A percentile compares a stretch with the other conserved stretches of the same genome.
phyloP scores from a whole-genome alignment of 164 flowering plant species.

The Magnolia officinalis region DNA sequence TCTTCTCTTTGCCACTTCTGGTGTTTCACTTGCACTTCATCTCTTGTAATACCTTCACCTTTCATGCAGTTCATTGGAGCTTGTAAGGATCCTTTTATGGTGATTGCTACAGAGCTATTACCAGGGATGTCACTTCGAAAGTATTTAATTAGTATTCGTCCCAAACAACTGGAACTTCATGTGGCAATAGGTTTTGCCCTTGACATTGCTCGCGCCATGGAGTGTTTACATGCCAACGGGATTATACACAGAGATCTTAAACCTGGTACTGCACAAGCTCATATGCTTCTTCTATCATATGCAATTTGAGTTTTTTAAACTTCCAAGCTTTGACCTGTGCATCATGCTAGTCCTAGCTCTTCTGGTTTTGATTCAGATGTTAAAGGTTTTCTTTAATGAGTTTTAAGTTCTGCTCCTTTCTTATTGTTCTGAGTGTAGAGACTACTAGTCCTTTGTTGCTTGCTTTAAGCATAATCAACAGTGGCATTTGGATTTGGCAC shows the following conservation, averaged over 20 bases:
- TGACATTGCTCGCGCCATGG: conserved; percentile 90
- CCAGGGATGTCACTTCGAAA: conserved; percentile 93
- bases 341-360: background rate
- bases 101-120: conserved; percentile 77
- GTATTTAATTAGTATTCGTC: conserved; percentile 62
- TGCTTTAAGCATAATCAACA: background rate
- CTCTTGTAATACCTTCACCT: background rate
- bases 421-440: background rate
- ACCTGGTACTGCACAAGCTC: conserved; percentile 52
- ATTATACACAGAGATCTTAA: conserved; percentile 94
- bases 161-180: conserved; percentile 51
- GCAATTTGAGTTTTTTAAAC: conserved; percentile 13
- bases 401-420: background rate
- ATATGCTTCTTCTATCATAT: background rate
- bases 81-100: conserved; percentile 89
- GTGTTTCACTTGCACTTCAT: conserved; percentile 4
- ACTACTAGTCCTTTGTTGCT: background rate
- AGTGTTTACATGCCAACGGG: conserved; percentile 90
- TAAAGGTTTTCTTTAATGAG: background rate
- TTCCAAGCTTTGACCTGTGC: background rate
- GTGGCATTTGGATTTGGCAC: background rate
- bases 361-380: background rate
- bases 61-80: conserved; percentile 87
- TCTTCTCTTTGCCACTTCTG: background rate
- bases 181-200: conserved; percentile 72